Evolutionary conservation across 306 rosid species (phyloP), one percentile per base, ranked within the genome.

Genomic region (Cercis canadensis): DNA sequence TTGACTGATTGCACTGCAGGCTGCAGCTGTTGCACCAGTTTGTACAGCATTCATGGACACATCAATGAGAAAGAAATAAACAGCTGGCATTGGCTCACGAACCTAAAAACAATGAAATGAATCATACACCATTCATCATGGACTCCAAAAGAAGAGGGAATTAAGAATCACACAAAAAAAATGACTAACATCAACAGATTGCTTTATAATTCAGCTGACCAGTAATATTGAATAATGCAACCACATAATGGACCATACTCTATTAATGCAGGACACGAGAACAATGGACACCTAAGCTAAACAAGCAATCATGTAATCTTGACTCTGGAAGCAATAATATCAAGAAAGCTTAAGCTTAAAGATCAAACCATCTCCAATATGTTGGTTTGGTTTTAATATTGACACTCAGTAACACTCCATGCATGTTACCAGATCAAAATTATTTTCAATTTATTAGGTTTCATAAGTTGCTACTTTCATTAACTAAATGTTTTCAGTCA

Each of bases 1-100:
- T 94, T 89, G 97, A 84, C 62, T 80, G 76, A 94, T 91, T 76
- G 96, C 97, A 87, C 95, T 86, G 95, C 99, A 94, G 62, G 99
- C 99, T 76, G 99, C 99, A 74, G 92, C 99, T 56, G 99, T 81
- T 55, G 99, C 99, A 80, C 99, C 99, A 80, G 95, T 94, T 86
- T 94, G 97, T 65, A 94, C 77, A 49, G 99, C 95, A 77, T 94
- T 94, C 96, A 89, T 87, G 62, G 99, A 91, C 52, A 91, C 99
- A 86, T 94, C 99, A 31, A 94, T 79, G 76, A 94, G 97, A 78
- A 91, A 94, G 80, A 94, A 94, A 80, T 86, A 94, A 57, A 86
- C 95, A 46, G 99, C 97, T 5, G 99, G 96, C 97, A 94, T 94
- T 69, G 99, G 99, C 76, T 94, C 97, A 36, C 99, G 95, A 70